Percentiles rank a stretch among this genome's conserved stretches.
Evolutionary conservation across 306 rosid genomes (phyloP).

Genomic region (Rosa chinensis): DNA sequence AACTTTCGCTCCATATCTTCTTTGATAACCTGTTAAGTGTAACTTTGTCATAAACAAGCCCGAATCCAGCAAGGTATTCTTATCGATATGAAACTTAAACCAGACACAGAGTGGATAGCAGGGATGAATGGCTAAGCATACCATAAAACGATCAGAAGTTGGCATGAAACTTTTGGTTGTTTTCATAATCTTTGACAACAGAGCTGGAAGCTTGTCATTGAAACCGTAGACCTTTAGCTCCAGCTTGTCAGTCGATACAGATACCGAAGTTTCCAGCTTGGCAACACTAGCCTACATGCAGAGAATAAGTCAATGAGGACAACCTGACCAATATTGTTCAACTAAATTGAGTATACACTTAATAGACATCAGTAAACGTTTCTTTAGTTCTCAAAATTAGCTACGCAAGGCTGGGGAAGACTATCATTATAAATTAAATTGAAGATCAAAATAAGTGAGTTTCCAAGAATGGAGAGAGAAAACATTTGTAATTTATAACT

Average conservation of each 20-base stretch:
- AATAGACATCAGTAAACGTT: neutral
- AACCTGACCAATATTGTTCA: neutral
- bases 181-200: conserved; percentile 61
- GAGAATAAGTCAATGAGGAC: neutral
- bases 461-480: neutral
- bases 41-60: conserved; percentile 27
- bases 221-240: conserved; percentile 92
- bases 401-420: neutral
- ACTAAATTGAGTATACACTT: neutral
- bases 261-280: conserved; percentile 91
- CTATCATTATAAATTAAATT: neutral
- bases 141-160: conserved; percentile 71
- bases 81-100: neutral
- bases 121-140: conserved; percentile 29
- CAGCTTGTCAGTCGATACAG: conserved; percentile 65
- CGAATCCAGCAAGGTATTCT: conserved; percentile 22
- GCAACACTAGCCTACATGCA: conserved; percentile 81
- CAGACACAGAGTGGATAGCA: neutral
- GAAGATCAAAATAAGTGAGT: neutral
- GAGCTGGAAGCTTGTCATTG: conserved; percentile 80
- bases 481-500: neutral
- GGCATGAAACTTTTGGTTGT: conserved; percentile 72
- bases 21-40: conserved; percentile 65
- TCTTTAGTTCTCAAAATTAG: neutral
- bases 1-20: conserved; percentile 81